Base-by-base conservation (phyloP, 1,139 yeast species). In the Zygosaccharomyces pseudobailii region DNA sequence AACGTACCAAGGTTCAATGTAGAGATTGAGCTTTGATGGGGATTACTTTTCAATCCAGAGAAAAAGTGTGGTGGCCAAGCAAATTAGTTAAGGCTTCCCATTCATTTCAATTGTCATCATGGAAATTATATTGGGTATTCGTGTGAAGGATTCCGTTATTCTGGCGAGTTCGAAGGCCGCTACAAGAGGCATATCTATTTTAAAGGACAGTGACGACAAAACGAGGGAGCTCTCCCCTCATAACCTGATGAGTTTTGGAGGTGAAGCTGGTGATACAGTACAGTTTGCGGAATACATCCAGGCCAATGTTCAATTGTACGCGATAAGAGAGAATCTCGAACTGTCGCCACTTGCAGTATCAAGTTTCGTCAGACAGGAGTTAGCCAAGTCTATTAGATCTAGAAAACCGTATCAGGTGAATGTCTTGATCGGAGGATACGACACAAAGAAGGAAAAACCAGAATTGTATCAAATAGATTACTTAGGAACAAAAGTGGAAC, bases 251-350 rank as follows among this genome's bases (percentile, higher is more conserved):
- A 96, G 97, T 43, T 90, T 73, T 71, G 84, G 96, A 4, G 99
- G 99, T 48, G 98, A 92, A 67, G 78, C 97, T 4, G 98, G 98
- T 50, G 99, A 92, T 66, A 87, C 97, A 10, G 90, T 87, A n/a
- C 95, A 92, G 66, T 90, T 92, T 70, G 95, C 96, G 37, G 97
- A 92, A 65, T 87, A 83, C 64, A 79, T 89, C 53, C 95, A 87
- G 67, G 98, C 97, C 43, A 92, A 94, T 65, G 80, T 89, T 57
- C 95, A 87, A 68, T 76, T 92, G 54, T 84, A 87, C 65, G 81
- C 88, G 47, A 88, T 89, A 77, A 79, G 97, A 61, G 94, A 92
- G 65, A 84, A 84, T 55, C 73, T 76, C 52, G 97, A 89, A 62
- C 75, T 92, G 67, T 76, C 85, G 27, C 90, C 95, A 21, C 70